Base-by-base conservation (phyloP, 2,329 filamentous ascomycete genomes). In the Fonsecaea monophora region DNA sequence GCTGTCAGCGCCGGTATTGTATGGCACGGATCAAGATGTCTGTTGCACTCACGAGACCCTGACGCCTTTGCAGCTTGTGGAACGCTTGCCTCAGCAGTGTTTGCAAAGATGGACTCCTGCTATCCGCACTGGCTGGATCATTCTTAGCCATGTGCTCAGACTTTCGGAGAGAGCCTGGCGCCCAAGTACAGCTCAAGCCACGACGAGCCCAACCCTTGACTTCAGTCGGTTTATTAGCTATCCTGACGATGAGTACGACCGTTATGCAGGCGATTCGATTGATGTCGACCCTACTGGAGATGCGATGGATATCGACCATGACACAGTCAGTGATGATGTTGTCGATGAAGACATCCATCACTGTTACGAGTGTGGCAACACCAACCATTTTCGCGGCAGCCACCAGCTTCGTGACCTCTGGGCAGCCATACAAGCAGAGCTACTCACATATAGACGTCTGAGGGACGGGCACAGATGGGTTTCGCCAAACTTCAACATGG, bases 381-480 rank as follows among this genome's bases (percentile, higher is more conserved):
- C 13, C 35, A n/a, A 13, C 7, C 35, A 35, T 34, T 30, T 25
- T 30, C 34, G 21, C 34, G 35, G 30, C 2, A 53, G 34, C 48
- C 18, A 15, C 45, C 48, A 55, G 8, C 61, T 59, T 35, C 69
- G 65, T 18, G 32, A 69, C 55, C 59, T 80, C 8, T 80, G 77
- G 77, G 78, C 78, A 9, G 70, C 75, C 0, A 70, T 79, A 3
- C 76, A 80, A 62, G 76, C 77, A 9, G 79, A 81, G 54, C 54
- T 80, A 1, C 56, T 79, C 5, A 78, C 77, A 1, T 79, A 80
- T 61, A 70, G 78, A 53, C 74, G 77, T 38, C 45, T 79, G 1
- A 56, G 68, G 1, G 72, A 73, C 7, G 61, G 57, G 1, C 74
- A 76, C 58, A 30, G 67, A 38, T 77, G 72, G 70, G 53, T 71